Evolutionary conservation across 2,329 filamentous ascomycete species (phyloP), one percentile per base, ranked within the genome.

Genomic region (Alternaria longipes): DNA sequence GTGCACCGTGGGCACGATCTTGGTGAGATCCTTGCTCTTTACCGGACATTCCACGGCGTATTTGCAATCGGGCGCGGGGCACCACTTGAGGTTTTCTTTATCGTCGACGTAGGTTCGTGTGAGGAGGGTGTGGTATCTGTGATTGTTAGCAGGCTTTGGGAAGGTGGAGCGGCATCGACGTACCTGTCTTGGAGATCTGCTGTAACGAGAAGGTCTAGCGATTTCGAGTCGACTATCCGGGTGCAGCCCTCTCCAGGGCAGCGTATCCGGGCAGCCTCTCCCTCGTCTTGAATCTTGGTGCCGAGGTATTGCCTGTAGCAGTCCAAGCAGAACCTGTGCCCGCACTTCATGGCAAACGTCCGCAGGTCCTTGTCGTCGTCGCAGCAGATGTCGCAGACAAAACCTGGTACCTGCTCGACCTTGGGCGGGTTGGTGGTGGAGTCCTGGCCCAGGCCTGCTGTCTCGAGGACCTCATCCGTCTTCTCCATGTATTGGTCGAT

Each of bases 401-500:
- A 99, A 8, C 89, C 93, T 14, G 87, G 84, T 18, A 94, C 82
- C 16, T 84, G 82, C 75, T 94, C 87, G 4, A 96, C 85, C 73
- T 87, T 89, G 2, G 92, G 91, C 11, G 86, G 84, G 11, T 77
- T 73, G 22, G 62, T 69, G 18, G 67, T 58, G 1, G 75, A 70
- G 34, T 69, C 68, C 56, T 89, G 86, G 36, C 90, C 90, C 30
- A 99, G 81, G 0, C 95, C 95, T 14, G 94, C 94, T 62, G 89
- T 89, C 72, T 97, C 93, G 34, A 98, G 82, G 2, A 95, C 88
- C 73, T 90, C 87, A 60, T 91, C 88, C 4, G 91, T 89, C 52
- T 87, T 87, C 66, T 99, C 94, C 94, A 99, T 97, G 79, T 98
- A 98, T 66, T 93, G 90, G 74, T 99, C 95, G 59, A 98, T 94